Percentiles rank a stretch among this genome's conserved stretches.
phyloP scores from a whole-genome alignment of 805 yeast species.

The Kodamaea jinghongensis region DNA sequence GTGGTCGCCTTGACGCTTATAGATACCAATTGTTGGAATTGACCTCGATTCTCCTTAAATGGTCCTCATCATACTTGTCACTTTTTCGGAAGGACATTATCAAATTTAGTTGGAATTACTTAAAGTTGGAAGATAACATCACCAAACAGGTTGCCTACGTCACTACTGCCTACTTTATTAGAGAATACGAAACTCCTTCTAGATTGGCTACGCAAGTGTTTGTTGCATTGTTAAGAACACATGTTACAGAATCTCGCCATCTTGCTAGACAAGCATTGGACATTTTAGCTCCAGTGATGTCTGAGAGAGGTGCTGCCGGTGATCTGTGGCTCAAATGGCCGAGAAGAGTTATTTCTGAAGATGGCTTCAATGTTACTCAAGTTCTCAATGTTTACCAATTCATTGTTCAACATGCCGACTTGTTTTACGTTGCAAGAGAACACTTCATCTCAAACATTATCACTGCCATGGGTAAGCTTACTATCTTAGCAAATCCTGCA shows the following conservation, averaged over 20 bases:
- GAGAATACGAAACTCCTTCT: constrained; percentile 83
- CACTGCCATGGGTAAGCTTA: constrained; percentile 87
- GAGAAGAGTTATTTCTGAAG: constrained; percentile 85
- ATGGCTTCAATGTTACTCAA: constrained; percentile 81
- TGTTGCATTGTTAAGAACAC: constrained; percentile 81
- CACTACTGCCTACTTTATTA: constrained; percentile 79
- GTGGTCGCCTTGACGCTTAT: constrained; percentile 71
- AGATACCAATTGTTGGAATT: constrained; percentile 77
- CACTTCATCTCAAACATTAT: constrained; percentile 86
- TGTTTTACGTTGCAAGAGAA: constrained; percentile 83
- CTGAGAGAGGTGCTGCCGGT: constrained; percentile 57
- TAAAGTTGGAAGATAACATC: constrained; percentile 82
- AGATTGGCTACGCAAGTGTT: constrained; percentile 89
- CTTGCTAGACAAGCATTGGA: constrained; percentile 87
- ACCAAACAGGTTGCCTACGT: constrained; percentile 93
- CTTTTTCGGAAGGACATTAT: constrained; percentile 79
- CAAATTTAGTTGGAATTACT: constrained; percentile 91
- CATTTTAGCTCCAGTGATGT: constrained; percentile 82
- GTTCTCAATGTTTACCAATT: constrained; percentile 87
- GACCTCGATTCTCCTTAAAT: constrained; percentile 71
- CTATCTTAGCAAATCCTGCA: constrained; percentile 72
- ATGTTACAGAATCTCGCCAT: constrained; percentile 78
- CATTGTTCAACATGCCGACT: constrained; percentile 77
- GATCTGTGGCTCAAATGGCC: constrained; percentile 91
- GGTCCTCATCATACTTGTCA: constrained; percentile 57